Percentiles rank a stretch among this genome's conserved stretches.
Evolutionary conservation across 2,329 filamentous ascomycete genomes (phyloP).

Genomic region (Colletotrichum brevisporum): DNA sequence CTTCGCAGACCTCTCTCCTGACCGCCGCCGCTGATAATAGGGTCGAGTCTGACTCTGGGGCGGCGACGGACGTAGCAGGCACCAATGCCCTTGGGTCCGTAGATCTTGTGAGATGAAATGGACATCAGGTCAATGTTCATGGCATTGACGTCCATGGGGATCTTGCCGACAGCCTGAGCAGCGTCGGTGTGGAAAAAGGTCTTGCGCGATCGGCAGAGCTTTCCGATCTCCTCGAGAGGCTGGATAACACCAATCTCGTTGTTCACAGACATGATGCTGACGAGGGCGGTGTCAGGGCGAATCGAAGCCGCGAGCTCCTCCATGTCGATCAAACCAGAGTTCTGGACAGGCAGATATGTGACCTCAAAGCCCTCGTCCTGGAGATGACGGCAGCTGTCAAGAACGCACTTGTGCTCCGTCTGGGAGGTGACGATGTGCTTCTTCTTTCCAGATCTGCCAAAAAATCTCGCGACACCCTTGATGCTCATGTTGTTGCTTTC

Average conservation of each 20-base stretch:
- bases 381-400: slow-evolving; percentile 96
- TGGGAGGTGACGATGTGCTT: slow-evolving; percentile 98
- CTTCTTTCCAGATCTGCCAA: slow-evolving; percentile 94
- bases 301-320: slow-evolving; percentile 90
- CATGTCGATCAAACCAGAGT: slow-evolving; percentile 87
- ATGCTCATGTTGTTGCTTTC: slow-evolving; percentile 99
- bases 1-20: slow-evolving; percentile 96
- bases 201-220: slow-evolving; percentile 90
- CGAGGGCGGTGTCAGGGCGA: slow-evolving; percentile 88
- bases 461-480: slow-evolving; percentile 97
- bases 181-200: slow-evolving; percentile 98
- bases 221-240: slow-evolving; percentile 92
- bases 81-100: slow-evolving; percentile 96
- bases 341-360: slow-evolving; percentile 94
- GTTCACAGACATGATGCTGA: slow-evolving; percentile 99
- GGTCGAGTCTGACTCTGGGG: slow-evolving; percentile 93
- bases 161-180: slow-evolving; percentile 98
- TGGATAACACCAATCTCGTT: slow-evolving; percentile 99
- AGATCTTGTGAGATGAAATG: slow-evolving; percentile 98
- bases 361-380: slow-evolving; percentile 97
- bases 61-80: slow-evolving; percentile 95
- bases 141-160: slow-evolving; percentile 94
- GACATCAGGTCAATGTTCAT: slow-evolving; percentile 99
- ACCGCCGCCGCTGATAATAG: slow-evolving; percentile 95
- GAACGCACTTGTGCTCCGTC: slow-evolving; percentile 98